Base-by-base conservation (phyloP, 352 stramenopile genomes). In the Elongisporangium senticosum region DNA sequence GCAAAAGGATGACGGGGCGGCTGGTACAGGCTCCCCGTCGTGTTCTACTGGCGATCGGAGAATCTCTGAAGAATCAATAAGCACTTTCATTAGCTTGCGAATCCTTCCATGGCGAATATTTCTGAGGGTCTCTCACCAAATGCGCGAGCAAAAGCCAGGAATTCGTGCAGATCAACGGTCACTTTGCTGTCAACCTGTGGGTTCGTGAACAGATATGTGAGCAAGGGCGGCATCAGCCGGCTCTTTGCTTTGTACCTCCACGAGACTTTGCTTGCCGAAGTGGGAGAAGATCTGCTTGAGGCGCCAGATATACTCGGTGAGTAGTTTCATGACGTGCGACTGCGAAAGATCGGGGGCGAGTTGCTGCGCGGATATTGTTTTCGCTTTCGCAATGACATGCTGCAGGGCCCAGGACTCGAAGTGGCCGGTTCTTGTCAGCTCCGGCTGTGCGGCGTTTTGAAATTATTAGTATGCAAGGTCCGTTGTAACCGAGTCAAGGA, bases 211-310 rank as follows among this genome's bases (percentile, higher is more conserved):
- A 37, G 40, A 22, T 14, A 51, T 19, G 2, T 2, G 3, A n/a
- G 11, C 0, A 10, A 39, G 2, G n/a, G 3, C n/a, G 20, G 6
- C 5, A 40, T 13, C 4, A 28, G 2, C 23, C 23, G 23, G 23
- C 23, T 26, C 23, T 2, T 7, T 2, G 5, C 10, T 13, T 19
- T 7, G 15, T 53, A 88, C 77, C 59, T 88, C 69, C 1, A 69
- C 65, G 11, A 92, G 59, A 21, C 75, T 89, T 49, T 90, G 82
- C 37, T 72, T 72, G 17, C 63, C 73, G 50, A 92, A 90, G 23
- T 92, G 82, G 13, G 71, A 85, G 59, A 92, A 92, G 43, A 89
- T 81, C 28, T 92, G 82, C 54, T 89, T 87, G 56, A 92, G 55
- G 11, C 75, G 75, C 82, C 82, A 92, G 15, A 90, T 71, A 20